Evolutionary conservation across 202 grass and related monocot species (phyloP).

Genomic region (Elaeis oleifera): DNA sequence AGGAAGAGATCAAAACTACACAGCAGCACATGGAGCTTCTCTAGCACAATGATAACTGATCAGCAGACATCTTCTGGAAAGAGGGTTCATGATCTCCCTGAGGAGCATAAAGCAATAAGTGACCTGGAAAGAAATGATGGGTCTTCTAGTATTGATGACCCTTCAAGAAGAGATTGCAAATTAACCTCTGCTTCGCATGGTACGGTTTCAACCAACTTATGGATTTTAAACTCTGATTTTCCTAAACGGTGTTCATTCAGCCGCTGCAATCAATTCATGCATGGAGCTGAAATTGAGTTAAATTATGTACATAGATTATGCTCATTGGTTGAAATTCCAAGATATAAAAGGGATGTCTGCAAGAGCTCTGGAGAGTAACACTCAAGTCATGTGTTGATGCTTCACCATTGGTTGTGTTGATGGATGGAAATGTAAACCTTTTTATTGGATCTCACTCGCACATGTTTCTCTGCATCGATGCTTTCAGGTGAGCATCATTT

Average conservation of each 20-base stretch:
- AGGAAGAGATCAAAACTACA: conserved; percentile 29
- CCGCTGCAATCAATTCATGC: conserved; percentile 53
- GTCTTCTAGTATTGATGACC: conserved; percentile 11
- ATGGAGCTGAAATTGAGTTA: conserved; percentile 25
- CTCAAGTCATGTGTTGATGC: conserved; percentile 93
- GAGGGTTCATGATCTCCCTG: conserved; percentile 21
- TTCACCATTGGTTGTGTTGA: conserved; percentile 73
- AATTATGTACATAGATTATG: conserved; percentile 28
- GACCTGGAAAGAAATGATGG: conserved; percentile 13
- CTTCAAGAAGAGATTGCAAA: not conserved
- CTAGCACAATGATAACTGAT: conserved; percentile 1
- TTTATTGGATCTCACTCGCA: conserved; percentile 86
- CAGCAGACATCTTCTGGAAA: conserved; percentile 1
- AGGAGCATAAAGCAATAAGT: conserved; percentile 3
- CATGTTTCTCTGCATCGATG: conserved; percentile 75
- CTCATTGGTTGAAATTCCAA: conserved; percentile 24
- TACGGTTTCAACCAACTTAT: conserved; percentile 19
- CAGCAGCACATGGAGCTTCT: conserved; percentile 8
- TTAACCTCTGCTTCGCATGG: conserved; percentile 20
- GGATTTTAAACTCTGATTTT: conserved; percentile 37
- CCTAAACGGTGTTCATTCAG: conserved; percentile 46
- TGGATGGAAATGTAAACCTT: conserved; percentile 52
- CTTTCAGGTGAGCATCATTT: conserved; percentile 40
- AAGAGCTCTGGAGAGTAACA: conserved; percentile 60
- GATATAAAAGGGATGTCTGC: conserved; percentile 29